Evolutionary conservation across 805 yeast genomes (phyloP).

Genomic region (Candida caryicola): DNA sequence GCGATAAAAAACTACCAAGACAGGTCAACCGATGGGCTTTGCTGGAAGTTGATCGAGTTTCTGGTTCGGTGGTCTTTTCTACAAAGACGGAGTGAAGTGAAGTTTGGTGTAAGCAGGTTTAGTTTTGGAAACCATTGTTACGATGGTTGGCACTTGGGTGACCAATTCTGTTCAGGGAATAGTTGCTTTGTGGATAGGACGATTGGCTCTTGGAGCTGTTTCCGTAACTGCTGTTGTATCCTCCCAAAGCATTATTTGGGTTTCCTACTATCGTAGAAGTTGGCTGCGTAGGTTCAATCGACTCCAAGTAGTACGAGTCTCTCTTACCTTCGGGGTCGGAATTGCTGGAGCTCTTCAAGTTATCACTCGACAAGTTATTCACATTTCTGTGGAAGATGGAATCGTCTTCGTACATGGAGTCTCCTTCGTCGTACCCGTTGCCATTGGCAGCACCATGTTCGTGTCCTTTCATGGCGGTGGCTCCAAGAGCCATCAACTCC

Average conservation of each 20-base stretch:
- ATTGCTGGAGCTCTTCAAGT: constrained; percentile 1
- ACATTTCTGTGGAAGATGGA: constrained; percentile 9
- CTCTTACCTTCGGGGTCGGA: constrained; percentile 14
- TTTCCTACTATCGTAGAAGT: constrained; percentile 42
- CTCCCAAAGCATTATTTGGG: constrained; percentile 28
- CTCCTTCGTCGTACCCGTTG: constrained; percentile 27
- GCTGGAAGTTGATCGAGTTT: no score
- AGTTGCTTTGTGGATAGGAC: not conserved
- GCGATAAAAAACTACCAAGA: no score
- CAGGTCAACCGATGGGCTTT: no score
- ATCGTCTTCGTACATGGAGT: constrained; percentile 32
- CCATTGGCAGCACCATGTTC: constrained; percentile 35
- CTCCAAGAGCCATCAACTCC: constrained; percentile 73
- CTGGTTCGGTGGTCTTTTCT: no score
- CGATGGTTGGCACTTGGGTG: constrained; percentile 1
- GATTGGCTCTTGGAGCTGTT: constrained; percentile 1
- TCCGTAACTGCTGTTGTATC: constrained; percentile 11
- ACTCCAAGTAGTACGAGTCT: constrained; percentile 26
- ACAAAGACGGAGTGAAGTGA: no score
- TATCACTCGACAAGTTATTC: constrained; percentile 3
- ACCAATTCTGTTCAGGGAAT: not conserved
- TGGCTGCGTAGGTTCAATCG: constrained; percentile 42
- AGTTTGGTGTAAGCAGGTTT: not conserved
- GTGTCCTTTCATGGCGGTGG: constrained; percentile 63
- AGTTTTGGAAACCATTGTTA: not conserved